These are phyloP conservation scores for Tillandsia leiboldiana DNA, from an alignment of 176 grass and related monocot species.

Conservation along the genomic window DNA sequence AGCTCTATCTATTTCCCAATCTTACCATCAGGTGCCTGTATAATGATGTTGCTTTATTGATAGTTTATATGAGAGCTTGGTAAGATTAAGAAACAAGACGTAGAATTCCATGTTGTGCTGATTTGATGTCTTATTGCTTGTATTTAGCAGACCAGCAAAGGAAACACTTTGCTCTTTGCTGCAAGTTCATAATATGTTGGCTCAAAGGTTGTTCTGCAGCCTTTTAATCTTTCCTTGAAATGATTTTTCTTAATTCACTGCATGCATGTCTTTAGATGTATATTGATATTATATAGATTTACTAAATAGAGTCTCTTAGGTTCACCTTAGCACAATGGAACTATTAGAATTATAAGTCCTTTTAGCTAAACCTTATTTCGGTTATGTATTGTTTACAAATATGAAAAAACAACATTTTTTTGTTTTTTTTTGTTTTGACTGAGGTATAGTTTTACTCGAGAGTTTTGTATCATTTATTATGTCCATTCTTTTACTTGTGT, in stretches of 20 bases:
- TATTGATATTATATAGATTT: not conserved
- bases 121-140: too few relatives aligned
- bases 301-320: not conserved
- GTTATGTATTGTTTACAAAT: not conserved
- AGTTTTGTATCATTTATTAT: not conserved
- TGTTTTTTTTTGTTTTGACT: not conserved
- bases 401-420: not conserved
- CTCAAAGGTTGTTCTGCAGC: too few relatives aligned
- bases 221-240: not conserved
- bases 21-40: too few relatives aligned
- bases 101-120: too few relatives aligned
- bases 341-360: not conserved
- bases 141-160: too few relatives aligned
- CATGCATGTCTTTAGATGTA: not conserved
- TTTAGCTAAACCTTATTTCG: not conserved
- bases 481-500: slow-evolving; percentile 6
- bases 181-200: too few relatives aligned
- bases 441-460: not conserved
- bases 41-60: too few relatives aligned
- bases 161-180: too few relatives aligned
- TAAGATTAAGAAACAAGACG: too few relatives aligned
- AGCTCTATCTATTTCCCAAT: not conserved
- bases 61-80: too few relatives aligned
- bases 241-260: not conserved
- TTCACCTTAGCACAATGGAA: not conserved